phyloP scores from a whole-genome alignment of 495 filamentous ascomycete species.

The Cryomyces antarcticus region DNA sequence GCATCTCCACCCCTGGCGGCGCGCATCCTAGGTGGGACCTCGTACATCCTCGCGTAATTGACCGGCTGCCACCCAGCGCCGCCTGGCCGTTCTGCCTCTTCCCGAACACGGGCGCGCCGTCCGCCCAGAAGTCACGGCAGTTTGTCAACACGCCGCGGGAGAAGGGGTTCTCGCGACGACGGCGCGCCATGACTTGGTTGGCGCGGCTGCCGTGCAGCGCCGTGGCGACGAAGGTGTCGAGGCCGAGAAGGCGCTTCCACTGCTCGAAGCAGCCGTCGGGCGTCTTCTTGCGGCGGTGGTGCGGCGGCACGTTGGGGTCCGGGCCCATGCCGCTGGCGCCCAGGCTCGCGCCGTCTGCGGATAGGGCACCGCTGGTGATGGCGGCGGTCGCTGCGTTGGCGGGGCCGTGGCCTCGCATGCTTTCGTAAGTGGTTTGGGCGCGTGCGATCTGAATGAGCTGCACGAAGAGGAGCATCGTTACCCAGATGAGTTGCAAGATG shows the following conservation, averaged over 20 bases:
- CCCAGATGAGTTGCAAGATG: constrained; percentile 70
- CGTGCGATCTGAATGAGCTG: constrained; percentile 80
- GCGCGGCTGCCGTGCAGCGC: constrained; percentile 26
- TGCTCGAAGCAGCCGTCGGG: constrained; percentile 44
- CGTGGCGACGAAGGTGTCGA: constrained; percentile 79
- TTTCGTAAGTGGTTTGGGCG: constrained; percentile 88
- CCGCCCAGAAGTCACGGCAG: constrained; percentile 93
- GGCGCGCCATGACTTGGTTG: constrained; percentile 32
- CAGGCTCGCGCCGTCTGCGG: constrained; percentile 49
- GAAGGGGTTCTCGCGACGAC: constrained; percentile 55
- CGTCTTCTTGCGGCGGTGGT: constrained; percentile 13
- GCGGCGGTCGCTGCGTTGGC: constrained; percentile 54
- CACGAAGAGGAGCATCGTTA: constrained; percentile 83
- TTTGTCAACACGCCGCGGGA: constrained; percentile 64
- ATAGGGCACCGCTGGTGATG: constrained; percentile 51
- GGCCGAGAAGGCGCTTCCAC: constrained; percentile 66
- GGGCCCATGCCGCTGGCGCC: constrained; percentile 20
- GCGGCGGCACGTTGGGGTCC: constrained; percentile 7
- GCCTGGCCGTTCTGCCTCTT: constrained; percentile 50
- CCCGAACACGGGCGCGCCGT: constrained; percentile 64
- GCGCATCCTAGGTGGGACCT: constrained; percentile 37
- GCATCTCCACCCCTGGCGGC: neutral
- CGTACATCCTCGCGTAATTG: constrained; percentile 81
- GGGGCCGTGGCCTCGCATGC: constrained; percentile 54
- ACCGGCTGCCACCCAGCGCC: constrained; percentile 52